These are phyloP conservation scores for Linum usitatissimum DNA, from an alignment of 345 rosid genomes.

Conservation along the genomic window DNA sequence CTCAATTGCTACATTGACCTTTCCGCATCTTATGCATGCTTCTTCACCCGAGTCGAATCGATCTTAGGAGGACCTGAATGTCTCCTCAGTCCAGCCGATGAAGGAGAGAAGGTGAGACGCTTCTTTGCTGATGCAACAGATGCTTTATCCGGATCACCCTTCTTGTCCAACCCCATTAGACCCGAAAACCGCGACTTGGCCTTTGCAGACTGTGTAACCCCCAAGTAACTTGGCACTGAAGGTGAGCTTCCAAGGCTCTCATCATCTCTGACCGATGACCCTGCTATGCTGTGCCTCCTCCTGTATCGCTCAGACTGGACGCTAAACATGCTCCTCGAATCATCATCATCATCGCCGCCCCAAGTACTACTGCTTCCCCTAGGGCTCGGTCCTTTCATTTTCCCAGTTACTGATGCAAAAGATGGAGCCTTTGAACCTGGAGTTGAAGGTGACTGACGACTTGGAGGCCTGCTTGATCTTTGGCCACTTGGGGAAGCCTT, in stretches of 20 bases:
- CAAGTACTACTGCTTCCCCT: slow-evolving; percentile 34
- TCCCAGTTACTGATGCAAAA: slow-evolving; percentile 16
- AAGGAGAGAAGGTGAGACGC: slow-evolving; percentile 20
- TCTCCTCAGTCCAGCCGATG: slow-evolving; percentile 20
- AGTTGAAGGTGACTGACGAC: slow-evolving; percentile 43
- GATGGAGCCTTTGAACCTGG: slow-evolving; percentile 22
- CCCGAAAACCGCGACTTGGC: slow-evolving; percentile 19
- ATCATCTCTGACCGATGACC: slow-evolving; percentile 52
- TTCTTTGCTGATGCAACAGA: slow-evolving; percentile 16
- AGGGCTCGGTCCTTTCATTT: slow-evolving; percentile 34
- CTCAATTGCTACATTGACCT: background rate
- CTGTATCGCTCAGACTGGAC: slow-evolving; percentile 45
- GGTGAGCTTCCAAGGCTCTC: slow-evolving; percentile 59
- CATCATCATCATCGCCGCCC: slow-evolving; percentile 60
- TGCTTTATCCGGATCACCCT: slow-evolving; percentile 16
- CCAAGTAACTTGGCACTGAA: slow-evolving; percentile 23
- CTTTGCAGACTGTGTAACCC: slow-evolving; percentile 22
- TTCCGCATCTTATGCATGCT: background rate
- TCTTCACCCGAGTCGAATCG: slow-evolving; percentile 12
- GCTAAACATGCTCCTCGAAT: slow-evolving; percentile 50
- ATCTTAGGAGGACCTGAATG: slow-evolving; percentile 33
- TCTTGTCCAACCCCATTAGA: slow-evolving; percentile 23
- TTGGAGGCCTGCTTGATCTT: slow-evolving; percentile 28
- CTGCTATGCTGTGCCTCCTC: slow-evolving; percentile 74
- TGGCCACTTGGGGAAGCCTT: slow-evolving; percentile 10